These are phyloP conservation scores for Dispira simplex DNA, from an alignment of 192 early-diverging fungal genomes.

Conservation along the genomic window DNA sequence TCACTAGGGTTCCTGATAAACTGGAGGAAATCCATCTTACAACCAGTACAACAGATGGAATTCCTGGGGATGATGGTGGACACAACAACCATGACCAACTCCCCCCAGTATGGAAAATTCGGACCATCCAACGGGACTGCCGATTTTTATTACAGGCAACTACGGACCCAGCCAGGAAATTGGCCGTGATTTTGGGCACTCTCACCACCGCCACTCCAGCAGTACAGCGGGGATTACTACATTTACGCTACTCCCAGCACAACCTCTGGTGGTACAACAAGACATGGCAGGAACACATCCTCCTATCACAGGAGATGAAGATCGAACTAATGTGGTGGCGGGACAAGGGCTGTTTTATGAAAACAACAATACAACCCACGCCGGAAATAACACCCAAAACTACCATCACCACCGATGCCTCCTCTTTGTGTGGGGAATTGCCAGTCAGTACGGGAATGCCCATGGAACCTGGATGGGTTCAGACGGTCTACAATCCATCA, in stretches of 20 bases:
- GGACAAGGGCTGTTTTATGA: background rate
- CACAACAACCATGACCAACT: background rate
- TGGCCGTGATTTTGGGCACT: background rate
- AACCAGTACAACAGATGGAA: background rate
- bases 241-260: background rate
- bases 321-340: too few relatives aligned
- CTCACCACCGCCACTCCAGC: background rate
- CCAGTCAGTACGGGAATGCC: background rate
- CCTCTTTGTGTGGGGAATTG: background rate
- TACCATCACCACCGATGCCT: background rate
- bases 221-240: background rate
- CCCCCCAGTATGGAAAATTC: background rate
- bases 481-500: background rate
- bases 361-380: background rate
- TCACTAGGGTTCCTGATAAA: background rate
- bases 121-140: background rate
- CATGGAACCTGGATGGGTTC: background rate
- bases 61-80: background rate
- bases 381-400: background rate
- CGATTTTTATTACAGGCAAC: background rate
- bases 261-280: background rate
- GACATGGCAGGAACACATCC: background rate
- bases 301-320: background rate
- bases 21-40: background rate
- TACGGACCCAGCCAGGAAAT: background rate